Evolutionary conservation across 495 filamentous ascomycete species (phyloP).

Genomic region (Trichoderma virens): DNA sequence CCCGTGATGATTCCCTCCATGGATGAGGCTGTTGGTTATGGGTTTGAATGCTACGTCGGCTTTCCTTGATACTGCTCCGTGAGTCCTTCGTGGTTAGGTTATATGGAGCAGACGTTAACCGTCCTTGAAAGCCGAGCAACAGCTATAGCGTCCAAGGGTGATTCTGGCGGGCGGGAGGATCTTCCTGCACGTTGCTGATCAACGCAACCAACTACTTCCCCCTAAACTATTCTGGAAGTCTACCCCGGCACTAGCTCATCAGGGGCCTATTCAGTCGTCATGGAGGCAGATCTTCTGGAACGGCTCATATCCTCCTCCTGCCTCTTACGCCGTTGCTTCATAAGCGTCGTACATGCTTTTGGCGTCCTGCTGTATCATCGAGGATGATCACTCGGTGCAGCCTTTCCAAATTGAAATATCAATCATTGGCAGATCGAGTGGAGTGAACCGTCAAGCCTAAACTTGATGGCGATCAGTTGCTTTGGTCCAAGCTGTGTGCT

Average conservation of each 20-base stretch:
- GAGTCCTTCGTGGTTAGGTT: not conserved
- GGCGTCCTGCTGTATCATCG: not conserved
- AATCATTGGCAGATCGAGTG: conserved; percentile 2
- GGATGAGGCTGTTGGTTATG: not conserved
- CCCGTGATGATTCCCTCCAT: no score
- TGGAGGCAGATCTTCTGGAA: conserved; percentile 9
- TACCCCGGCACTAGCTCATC: conserved; percentile 4
- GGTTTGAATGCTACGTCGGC: not conserved
- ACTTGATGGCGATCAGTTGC: not conserved
- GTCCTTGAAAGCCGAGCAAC: not conserved
- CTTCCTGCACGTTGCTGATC: conserved; percentile 9
- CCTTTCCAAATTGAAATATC: not conserved
- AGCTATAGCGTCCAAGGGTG: not conserved
- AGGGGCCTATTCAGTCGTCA: not conserved
- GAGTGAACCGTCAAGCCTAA: conserved; percentile 3
- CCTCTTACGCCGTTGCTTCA: not conserved
- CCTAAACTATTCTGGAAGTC: conserved; percentile 9
- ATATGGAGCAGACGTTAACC: not conserved
- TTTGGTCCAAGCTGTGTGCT: not conserved
- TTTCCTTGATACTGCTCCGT: not conserved
- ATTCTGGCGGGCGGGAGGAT: conserved; percentile 2
- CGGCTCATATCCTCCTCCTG: not conserved
- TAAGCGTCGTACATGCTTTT: not conserved
- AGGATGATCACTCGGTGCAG: not conserved
- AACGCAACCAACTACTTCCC: not conserved